These are phyloP conservation scores for Solanum bulbocastanum DNA, from an alignment of 257 asterid genomes.

Conservation along the genomic window DNA sequence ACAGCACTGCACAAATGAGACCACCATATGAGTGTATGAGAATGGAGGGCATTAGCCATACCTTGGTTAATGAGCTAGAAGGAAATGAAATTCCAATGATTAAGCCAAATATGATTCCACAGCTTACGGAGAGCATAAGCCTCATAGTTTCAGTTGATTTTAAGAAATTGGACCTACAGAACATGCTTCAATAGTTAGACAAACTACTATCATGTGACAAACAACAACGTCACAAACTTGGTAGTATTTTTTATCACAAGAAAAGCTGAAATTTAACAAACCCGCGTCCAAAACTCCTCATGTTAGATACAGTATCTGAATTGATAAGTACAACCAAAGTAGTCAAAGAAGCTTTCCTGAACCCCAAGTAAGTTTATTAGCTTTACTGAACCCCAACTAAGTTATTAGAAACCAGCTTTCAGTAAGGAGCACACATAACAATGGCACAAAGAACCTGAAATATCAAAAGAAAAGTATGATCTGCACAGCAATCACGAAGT, in stretches of 20 bases:
- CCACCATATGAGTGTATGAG: background rate
- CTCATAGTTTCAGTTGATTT: conserved; percentile 46
- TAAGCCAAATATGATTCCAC: conserved; percentile 59
- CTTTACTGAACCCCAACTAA: background rate
- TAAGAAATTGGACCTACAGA: conserved; percentile 30
- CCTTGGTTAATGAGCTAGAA: conserved; percentile 47
- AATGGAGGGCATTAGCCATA: background rate
- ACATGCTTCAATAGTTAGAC: conserved; percentile 4
- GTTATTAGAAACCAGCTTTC: background rate
- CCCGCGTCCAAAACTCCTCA: conserved; percentile 31
- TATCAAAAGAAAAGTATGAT: background rate
- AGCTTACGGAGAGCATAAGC: conserved; percentile 29
- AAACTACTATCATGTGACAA: background rate
- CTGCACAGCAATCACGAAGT: background rate
- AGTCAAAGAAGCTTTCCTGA: background rate
- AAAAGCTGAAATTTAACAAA: background rate
- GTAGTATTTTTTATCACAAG: background rate
- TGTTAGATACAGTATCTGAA: conserved; percentile 18
- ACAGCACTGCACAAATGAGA: background rate
- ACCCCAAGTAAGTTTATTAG: background rate
- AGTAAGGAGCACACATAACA: background rate
- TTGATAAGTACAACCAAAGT: background rate
- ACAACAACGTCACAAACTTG: background rate
- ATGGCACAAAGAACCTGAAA: background rate
- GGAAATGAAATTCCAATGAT: conserved; percentile 61